Evolutionary conservation across 2,329 filamentous ascomycete species (phyloP).

Genomic region (Cordyceps farinosa): DNA sequence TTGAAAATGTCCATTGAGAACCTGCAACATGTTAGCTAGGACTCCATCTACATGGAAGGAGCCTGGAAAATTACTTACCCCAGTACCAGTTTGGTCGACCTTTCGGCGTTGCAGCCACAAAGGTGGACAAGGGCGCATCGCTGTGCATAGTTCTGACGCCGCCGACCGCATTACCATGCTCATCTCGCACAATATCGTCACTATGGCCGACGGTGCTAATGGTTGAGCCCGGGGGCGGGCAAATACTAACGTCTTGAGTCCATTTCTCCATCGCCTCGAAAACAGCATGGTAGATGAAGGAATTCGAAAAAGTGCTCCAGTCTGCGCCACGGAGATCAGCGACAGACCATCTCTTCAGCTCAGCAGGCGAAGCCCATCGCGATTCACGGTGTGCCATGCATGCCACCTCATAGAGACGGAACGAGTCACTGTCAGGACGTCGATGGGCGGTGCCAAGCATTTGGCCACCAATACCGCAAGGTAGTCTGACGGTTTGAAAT

Average conservation of each 20-base stretch:
- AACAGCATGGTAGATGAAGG: conserved; percentile 23
- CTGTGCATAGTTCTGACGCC: conserved; percentile 21
- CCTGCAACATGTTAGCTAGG: background rate
- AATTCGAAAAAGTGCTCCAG: conserved; percentile 22
- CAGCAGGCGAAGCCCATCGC: conserved; percentile 18
- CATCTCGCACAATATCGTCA: conserved; percentile 21
- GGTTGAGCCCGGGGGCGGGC: background rate
- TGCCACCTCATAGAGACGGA: conserved; percentile 21
- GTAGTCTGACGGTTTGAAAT: conserved; percentile 20
- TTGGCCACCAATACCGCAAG: conserved; percentile 21
- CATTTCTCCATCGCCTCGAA: conserved; percentile 21
- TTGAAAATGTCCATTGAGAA: background rate
- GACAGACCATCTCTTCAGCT: conserved; percentile 19
- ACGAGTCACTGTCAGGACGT: conserved; percentile 19
- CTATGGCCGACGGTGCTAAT: background rate
- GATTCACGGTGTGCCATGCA: conserved; percentile 23
- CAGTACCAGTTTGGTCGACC: conserved; percentile 23
- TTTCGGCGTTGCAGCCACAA: conserved; percentile 23
- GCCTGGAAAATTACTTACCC: conserved; percentile 9
- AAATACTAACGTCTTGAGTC: background rate
- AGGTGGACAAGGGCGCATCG: conserved; percentile 18
- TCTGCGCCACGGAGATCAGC: conserved; percentile 18
- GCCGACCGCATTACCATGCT: conserved; percentile 21
- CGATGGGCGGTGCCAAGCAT: conserved; percentile 19
- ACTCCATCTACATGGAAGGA: too few species aligned